Base-by-base conservation (phyloP, 2,329 filamentous ascomycete species). In the Verticillium zaregamsianum region DNA sequence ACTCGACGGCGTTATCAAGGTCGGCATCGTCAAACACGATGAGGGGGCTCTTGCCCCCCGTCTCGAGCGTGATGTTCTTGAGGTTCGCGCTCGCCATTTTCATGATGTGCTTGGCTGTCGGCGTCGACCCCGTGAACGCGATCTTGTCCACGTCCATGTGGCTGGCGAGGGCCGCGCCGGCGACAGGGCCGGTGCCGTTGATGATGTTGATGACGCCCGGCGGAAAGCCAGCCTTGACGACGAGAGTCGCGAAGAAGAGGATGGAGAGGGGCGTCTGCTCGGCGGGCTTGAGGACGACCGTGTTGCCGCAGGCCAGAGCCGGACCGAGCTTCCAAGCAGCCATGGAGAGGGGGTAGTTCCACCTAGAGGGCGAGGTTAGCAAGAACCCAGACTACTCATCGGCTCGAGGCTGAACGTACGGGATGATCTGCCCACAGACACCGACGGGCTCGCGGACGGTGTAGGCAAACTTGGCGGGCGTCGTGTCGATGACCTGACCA, bases 311-410 rank as follows among this genome's bases (percentile, higher is more conserved):
- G 14, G 87, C 86, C 33, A 90, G 71, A 17, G 87, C 87, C 25
- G 91, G 91, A 20, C 89, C 91, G 2, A 94, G 81, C 70, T 93
- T 93, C 90, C 90, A 92, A 1, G 86, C 84, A 4, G 87, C 87
- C 85, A 91, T 90, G 57, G 61, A 55, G 3, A 65, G 62, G 31
- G 65, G 63, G 23, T 65, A 65, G 59, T 66, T 65, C 59, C 62
- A 66, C 33, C 33, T 35, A 12, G 33, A 35, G 33, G 14, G 6
- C 14, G 14, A 35, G 0, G 45, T 58, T n/a, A 5, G 7, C 20
- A 54, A 49, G 15, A 28, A 33, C 28, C 7, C 4, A 31, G 17
- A 7, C 14, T 28, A 6, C 28, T 6, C 28, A 6, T 28, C 28
- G 28, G 3, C 28, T 28, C 28, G 33, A 35, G 8, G 89, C 88